Base-by-base conservation (phyloP, 495 filamentous ascomycete genomes). In the Darksidea phi region DNA sequence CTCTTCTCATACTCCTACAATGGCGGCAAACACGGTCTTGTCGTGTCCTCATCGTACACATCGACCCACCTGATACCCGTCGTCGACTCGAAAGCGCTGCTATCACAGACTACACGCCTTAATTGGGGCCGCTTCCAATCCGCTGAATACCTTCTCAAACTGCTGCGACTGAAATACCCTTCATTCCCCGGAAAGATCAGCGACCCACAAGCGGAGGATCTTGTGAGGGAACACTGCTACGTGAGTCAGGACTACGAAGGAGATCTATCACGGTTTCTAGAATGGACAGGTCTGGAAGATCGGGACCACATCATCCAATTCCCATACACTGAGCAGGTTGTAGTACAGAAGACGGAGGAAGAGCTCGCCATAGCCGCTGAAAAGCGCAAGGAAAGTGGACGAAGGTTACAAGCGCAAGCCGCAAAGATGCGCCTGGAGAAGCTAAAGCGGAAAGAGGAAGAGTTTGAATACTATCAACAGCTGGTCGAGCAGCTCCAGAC, bases 61-160 rank as follows among this genome's bases (percentile, higher is more conserved):
- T 86, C 94, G 0, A 98, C 94, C 1, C 95, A 98, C 71, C 77
- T 97, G n/a, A 95, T 98, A 47, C 94, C 94, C 2, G 89, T 98
- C 0, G 78, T 96, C 51, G 84, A 95, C 54, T 84, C 81, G 6
- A 95, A 94, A 74, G 83, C 93, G 6, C 73, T 96, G 34, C 80
- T 97, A 20, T 82, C 84, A 6, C 90, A 93, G 60, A 87, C 90
- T 37, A 92, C 90, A 49, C 80, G 94, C 41, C 78, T 98, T 11
- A 97, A 96, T 70, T 98, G 93, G 94, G 95, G 94, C 25, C 89
- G 95, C 23, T 87, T 83, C 70, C 89, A 97, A 62, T 85, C 82
- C 13, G 87, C 90, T 0, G 94, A 97, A 70, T 97, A 95, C 67
- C 79, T 97, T 12, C 77, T 90, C 17, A 96, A 96, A 71, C 81